Evolutionary conservation across 1,284 basidiomycete genomes (phyloP).

Genomic region (Puccinia polysora): DNA sequence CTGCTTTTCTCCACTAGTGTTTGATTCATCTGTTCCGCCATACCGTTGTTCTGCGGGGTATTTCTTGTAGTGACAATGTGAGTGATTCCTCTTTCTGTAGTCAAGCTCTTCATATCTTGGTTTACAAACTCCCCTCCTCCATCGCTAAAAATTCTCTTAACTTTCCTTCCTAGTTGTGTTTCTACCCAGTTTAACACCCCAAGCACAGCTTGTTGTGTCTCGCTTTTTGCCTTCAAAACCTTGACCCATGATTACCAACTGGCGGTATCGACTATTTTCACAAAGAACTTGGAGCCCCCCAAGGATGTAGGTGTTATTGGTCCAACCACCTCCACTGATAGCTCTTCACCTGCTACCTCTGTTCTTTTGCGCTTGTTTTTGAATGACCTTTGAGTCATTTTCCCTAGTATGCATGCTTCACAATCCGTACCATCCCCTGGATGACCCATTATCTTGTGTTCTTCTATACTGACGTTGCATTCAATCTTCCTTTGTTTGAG

Average conservation of each 20-base stretch:
- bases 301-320: conserved; percentile 13
- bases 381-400: neutral
- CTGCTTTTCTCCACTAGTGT: neutral
- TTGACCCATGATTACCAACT: conserved; percentile 1
- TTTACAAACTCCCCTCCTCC: conserved; percentile 19
- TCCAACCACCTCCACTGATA: conserved; percentile 13
- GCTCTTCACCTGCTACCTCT: neutral
- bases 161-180: neutral
- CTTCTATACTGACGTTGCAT: neutral
- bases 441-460: neutral
- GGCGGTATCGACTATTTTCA: conserved; percentile 5
- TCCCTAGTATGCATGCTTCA: conserved; percentile 6
- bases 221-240: neutral
- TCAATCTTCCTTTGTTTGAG: neutral
- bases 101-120: neutral
- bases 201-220: neutral
- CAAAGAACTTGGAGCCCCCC: conserved; percentile 1
- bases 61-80: neutral
- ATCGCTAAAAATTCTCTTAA: conserved; percentile 13
- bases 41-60: conserved; percentile 22
- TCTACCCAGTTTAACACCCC: neutral
- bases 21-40: neutral
- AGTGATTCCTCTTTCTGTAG: conserved; percentile 1
- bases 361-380: neutral
- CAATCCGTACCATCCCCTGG: neutral